Base-by-base conservation (phyloP, 495 filamentous ascomycete genomes). In the Aspergillus haitiensis region DNA sequence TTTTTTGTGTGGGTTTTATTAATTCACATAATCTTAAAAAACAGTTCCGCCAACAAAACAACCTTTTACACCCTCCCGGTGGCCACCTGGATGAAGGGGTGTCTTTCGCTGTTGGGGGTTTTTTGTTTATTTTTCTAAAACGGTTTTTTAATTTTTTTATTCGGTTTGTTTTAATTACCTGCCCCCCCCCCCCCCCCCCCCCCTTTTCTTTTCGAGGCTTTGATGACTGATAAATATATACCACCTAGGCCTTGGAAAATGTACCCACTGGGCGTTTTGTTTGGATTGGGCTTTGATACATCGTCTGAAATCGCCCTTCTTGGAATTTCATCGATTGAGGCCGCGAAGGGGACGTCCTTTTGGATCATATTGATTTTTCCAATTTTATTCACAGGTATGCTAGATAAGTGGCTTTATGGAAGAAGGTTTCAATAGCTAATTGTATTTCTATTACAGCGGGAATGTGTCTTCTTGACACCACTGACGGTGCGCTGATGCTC, bases 321-420 rank as follows among this genome's bases (percentile, higher is more conserved):
- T 5, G 93, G 94, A 1, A 96, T 97, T 59, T 88, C 92, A 1
- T 89, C 87, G 21, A 84, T 98, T 5, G 85, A 96, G 69, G 92
- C 87, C 1, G 86, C 89, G 3, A 81, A 88, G 66, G 93, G 93
- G 16, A 97, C 91, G 13, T 88, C 85, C 33, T 86, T 97, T 56
- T 98, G 94, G 94, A 79, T 97, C 34, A 97, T 98, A 63, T 72
- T 98, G 33, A 90, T 98, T 50, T 96, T 97, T 55, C 94, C 94
- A 0, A 65, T 91, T 7, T 78, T 98, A 7, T 98, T 97, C 68
- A 97, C 94, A 2, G 86, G 89, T 91, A 75, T 66, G 75, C 64
- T 50, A 27, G 21, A 27, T 27, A 27, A 3, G 21, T 27, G 21
- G 21, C 21, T 27, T 27, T 27, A 27, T 27, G 21, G 21, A 27